A percentile compares a stretch with the other conserved stretches of the same genome.
These are phyloP conservation scores for Leishmania turanica DNA, from an alignment of 208 protist species.

Conservation along the genomic window DNA sequence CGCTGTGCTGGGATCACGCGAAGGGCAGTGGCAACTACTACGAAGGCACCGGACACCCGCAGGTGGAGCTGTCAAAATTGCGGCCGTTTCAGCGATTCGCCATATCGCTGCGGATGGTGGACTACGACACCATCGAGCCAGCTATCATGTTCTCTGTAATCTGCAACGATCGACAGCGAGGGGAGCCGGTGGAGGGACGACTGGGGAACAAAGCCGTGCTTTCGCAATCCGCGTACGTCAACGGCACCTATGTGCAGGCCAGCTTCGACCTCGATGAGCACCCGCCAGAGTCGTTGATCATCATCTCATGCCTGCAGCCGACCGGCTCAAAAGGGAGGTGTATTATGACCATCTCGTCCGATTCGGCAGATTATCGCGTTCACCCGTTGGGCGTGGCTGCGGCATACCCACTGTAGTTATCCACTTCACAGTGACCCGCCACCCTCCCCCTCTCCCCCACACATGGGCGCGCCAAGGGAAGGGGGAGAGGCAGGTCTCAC, in stretches of 20 bases:
- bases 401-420: neutral
- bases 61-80: conserved; percentile 76
- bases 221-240: conserved; percentile 73
- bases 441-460: neutral
- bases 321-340: conserved; percentile 59
- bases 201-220: conserved; percentile 55
- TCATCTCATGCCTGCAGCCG: conserved; percentile 86
- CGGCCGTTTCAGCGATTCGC: conserved; percentile 53
- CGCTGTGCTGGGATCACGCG: conserved; percentile 41
- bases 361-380: conserved; percentile 11
- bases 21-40: conserved; percentile 75
- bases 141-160: conserved; percentile 77
- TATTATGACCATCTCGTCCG: conserved; percentile 55
- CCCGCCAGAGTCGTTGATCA: conserved; percentile 61
- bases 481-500: too few relatives aligned
- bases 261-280: conserved; percentile 43
- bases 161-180: conserved; percentile 43
- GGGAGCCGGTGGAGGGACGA: conserved; percentile 56
- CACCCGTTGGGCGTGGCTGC: conserved; percentile 3
- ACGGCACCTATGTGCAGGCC: conserved; percentile 57
- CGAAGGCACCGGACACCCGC: conserved; percentile 67
- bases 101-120: conserved; percentile 57
- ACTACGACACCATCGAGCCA: conserved; percentile 55
- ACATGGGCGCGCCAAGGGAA: neutral
- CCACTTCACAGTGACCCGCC: neutral